Percentiles rank a stretch among this genome's conserved stretches.
Conservation (phyloP, 495 filamentous ascomycete genomes). For the Parachaetomium inaequale region DNA sequence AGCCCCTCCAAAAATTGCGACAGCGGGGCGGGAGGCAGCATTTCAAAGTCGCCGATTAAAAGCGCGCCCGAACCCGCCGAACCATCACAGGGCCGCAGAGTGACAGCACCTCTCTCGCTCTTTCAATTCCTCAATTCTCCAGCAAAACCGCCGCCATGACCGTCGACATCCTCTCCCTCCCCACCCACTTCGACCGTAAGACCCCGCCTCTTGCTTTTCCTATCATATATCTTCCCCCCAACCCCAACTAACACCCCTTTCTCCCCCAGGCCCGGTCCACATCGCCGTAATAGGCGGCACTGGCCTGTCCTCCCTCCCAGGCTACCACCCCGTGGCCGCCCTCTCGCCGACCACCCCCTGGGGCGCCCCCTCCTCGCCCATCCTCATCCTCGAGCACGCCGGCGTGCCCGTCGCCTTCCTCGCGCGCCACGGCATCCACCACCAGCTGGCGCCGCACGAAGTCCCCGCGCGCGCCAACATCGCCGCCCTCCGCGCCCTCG, state of each 20-base stretch:
- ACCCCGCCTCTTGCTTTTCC: not conserved
- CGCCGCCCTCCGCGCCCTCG: constrained; percentile 82
- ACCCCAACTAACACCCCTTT: not conserved
- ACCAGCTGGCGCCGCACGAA: constrained; percentile 89
- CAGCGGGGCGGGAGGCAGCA: not conserved
- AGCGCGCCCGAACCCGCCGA: not conserved
- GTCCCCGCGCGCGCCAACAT: constrained; percentile 91
- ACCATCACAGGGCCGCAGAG: not conserved
- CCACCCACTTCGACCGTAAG: constrained; percentile 24
- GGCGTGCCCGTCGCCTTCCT: constrained; percentile 86
- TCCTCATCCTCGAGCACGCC: constrained; percentile 80
- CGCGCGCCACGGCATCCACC: constrained; percentile 82
- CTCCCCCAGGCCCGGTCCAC: constrained; percentile 62
- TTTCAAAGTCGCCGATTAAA: not conserved
- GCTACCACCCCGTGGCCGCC: constrained; percentile 75
- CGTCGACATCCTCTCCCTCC: constrained; percentile 15
- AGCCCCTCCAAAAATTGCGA: constrained; percentile 28
- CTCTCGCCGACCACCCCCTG: constrained; percentile 78
- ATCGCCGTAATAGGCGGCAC: constrained; percentile 98
- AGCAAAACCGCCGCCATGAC: constrained; percentile 12
- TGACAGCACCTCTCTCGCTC: not conserved
- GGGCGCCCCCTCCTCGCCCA: constrained; percentile 86
- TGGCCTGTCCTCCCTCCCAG: constrained; percentile 67
- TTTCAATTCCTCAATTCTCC: not conserved
- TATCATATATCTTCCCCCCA: not conserved